phyloP scores from a whole-genome alignment of 2,329 filamentous ascomycete genomes.

The Herpotrichia juniperi region DNA sequence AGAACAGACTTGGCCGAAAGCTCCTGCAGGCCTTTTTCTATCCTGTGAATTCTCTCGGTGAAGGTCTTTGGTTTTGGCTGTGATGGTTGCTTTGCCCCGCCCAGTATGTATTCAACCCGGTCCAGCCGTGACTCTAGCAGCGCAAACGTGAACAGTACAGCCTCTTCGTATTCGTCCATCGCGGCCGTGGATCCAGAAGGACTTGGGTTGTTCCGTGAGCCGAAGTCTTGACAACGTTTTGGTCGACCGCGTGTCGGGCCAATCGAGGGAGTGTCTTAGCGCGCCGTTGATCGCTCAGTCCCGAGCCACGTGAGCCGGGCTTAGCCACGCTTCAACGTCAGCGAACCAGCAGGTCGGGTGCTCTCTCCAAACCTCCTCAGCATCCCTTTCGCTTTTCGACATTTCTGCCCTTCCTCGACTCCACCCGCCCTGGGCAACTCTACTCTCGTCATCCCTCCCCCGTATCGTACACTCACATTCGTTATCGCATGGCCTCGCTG shows the following conservation, averaged over 20 bases:
- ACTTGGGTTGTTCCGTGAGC: not conserved
- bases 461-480: constrained; percentile 2
- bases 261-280: not conserved
- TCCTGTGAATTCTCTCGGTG: constrained; percentile 41
- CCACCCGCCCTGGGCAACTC: constrained; percentile 1
- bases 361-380: constrained; percentile 2
- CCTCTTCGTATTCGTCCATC: constrained; percentile 48
- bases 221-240: not conserved
- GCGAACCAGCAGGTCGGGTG: not conserved
- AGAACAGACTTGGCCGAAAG: constrained; percentile 48
- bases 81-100: constrained; percentile 33
- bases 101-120: constrained; percentile 51
- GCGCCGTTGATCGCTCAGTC: not conserved
- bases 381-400: constrained; percentile 3
- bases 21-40: constrained; percentile 46
- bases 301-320: constrained; percentile 2
- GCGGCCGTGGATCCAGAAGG: constrained; percentile 11
- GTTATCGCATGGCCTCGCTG: constrained; percentile 33
- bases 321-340: constrained; percentile 19
- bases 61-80: constrained; percentile 36
- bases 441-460: not conserved
- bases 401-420: constrained; percentile 5
- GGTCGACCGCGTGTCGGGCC: constrained; percentile 23
- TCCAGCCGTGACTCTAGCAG: constrained; percentile 53
- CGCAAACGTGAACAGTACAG: constrained; percentile 49